Base-by-base conservation (phyloP, 768 basidiomycete genomes). In the Symmetrospora coprosmae region DNA sequence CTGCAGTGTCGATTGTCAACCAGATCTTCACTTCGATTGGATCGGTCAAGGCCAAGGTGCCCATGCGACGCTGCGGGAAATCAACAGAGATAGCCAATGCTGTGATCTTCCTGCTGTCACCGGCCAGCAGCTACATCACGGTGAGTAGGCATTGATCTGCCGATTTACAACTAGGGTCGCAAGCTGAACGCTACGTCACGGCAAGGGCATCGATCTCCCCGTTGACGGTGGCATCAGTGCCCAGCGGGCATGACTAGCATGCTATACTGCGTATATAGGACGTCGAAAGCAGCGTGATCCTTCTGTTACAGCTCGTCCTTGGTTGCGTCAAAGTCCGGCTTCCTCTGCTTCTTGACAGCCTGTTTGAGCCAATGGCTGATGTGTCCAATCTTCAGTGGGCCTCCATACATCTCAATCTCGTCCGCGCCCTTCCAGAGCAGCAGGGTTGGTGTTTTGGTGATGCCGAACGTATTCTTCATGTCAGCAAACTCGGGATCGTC, bases 381-480 rank as follows among this genome's bases (percentile, higher is more conserved):
- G 37, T 58, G 55, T 7, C 55, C 55, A 17, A 61, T 61, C 31
- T 55, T 39, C 1, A 13, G 58, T 59, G 33, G 33, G 59, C 68
- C 68, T 0, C 65, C 62, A 25, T 67, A 69, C 39, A 55, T 65
- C 23, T 45, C 28, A 6, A 65, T 39, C 41, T 62, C 17, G 1
- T 56, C 62, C 3, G 19, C 39, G 0, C 60, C 65, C 7, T 50
- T 30, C 17, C 67, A 39, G 0, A 69, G 45, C 0, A 69, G 16
- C 19, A 69, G 43, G 2, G 64, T 61, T 1, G 68, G 68, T 14
- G 61, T 31, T 50, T 66, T 69, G 21, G 53, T 63, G 11, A 69
- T 60, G 0, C 65, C 64, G 11, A 66, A 66, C 8, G 34, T 38
- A 9, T 41, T 25, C 40, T 66, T 49, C 39, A 61, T 50, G 9